These are phyloP conservation scores for Antarctomyces pellizariae DNA, from an alignment of 495 filamentous ascomycete species.

Conservation along the genomic window DNA sequence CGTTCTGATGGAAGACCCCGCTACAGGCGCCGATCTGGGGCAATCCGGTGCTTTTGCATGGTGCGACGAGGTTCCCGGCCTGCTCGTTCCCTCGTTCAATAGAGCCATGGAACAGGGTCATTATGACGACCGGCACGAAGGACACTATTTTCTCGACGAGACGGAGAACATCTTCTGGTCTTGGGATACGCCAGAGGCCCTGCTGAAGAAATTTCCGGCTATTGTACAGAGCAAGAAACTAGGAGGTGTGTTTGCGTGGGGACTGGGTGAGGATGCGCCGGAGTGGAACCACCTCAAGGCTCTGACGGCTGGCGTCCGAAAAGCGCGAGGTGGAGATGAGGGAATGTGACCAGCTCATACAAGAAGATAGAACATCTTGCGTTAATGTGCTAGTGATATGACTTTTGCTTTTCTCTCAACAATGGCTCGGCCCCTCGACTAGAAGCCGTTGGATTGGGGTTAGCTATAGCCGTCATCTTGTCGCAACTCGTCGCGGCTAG, in stretches of 20 bases:
- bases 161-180: slow-evolving; percentile 44
- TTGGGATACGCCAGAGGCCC: slow-evolving; percentile 42
- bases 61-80: slow-evolving; percentile 22
- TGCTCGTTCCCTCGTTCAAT: slow-evolving; percentile 23
- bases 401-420: too few species aligned
- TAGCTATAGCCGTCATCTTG: too few species aligned
- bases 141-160: slow-evolving; percentile 45
- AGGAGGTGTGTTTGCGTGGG: slow-evolving; percentile 55
- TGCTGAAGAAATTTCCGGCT: slow-evolving; percentile 35
- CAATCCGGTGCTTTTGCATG: slow-evolving; percentile 38
- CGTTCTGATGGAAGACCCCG: slow-evolving; percentile 35
- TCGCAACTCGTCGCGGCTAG: too few species aligned
- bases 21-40: slow-evolving; percentile 38
- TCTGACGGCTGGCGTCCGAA: slow-evolving; percentile 28
- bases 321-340: slow-evolving; percentile 4
- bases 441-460: too few species aligned
- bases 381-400: too few species aligned
- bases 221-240: slow-evolving; percentile 33
- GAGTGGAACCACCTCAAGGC: slow-evolving; percentile 32
- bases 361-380: too few species aligned
- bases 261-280: slow-evolving; percentile 44
- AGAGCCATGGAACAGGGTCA: slow-evolving; percentile 27
- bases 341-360: background rate
- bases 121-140: slow-evolving; percentile 34
- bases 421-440: too few species aligned